Percentiles rank a stretch among this genome's conserved stretches.
phyloP scores from a whole-genome alignment of 208 protist genomes.

The Trypanosoma platydactyli region DNA sequence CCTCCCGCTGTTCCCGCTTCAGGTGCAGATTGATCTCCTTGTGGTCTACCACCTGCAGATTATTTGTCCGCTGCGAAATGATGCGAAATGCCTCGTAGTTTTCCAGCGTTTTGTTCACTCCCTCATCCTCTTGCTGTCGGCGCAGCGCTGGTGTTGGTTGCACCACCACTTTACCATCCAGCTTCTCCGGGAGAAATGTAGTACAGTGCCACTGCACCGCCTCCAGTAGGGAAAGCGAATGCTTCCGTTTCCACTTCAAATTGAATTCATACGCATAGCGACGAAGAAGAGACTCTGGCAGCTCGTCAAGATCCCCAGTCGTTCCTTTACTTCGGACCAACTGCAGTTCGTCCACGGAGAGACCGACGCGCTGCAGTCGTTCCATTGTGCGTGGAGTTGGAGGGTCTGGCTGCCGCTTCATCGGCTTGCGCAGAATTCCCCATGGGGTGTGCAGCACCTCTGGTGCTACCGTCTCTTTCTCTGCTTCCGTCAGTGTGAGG shows the following conservation, averaged over 20 bases:
- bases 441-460: constrained; percentile 85
- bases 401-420: constrained; percentile 23
- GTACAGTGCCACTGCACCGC: constrained; percentile 85
- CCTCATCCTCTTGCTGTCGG: constrained; percentile 69
- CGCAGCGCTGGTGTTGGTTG: constrained; percentile 71
- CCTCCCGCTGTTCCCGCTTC: constrained; percentile 58
- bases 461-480: constrained; percentile 45
- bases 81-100: constrained; percentile 88
- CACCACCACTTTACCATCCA: constrained; percentile 22
- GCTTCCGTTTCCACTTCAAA: constrained; percentile 69
- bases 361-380: constrained; percentile 61
- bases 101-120: constrained; percentile 77
- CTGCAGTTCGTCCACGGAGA: constrained; percentile 64
- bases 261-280: constrained; percentile 87
- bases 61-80: constrained; percentile 87
- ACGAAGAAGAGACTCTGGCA: constrained; percentile 76
- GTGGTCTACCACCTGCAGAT: constrained; percentile 89
- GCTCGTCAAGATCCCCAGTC: constrained; percentile 76
- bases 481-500: constrained; percentile 39
- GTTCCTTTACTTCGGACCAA: constrained; percentile 61
- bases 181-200: constrained; percentile 47
- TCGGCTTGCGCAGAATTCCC: constrained; percentile 82
- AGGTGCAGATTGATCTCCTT: constrained; percentile 88
- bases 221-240: constrained; percentile 69
- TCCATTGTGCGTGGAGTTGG: constrained; percentile 34